A percentile compares a stretch with the other conserved stretches of the same genome.
Conservation (phyloP, 371 early-diverging fungal species). For the Umbelopsis sp. region DNA sequence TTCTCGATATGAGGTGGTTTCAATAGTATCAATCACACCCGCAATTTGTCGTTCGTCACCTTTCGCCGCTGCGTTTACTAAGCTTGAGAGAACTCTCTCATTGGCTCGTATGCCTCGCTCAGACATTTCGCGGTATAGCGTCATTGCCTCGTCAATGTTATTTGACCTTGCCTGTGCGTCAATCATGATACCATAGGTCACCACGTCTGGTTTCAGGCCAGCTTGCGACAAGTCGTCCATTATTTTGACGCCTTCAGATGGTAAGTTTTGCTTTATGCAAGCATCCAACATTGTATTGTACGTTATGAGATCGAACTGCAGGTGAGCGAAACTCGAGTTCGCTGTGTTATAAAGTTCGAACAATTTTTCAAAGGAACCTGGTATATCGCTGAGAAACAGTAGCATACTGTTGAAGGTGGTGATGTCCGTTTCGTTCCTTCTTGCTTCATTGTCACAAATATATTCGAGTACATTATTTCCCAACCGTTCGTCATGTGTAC, state of each 20-base stretch:
- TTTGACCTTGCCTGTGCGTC: constrained; percentile 41
- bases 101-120: constrained; percentile 33
- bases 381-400: constrained; percentile 23
- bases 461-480: constrained; percentile 28
- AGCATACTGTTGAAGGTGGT: constrained; percentile 41
- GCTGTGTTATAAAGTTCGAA: constrained; percentile 32
- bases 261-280: constrained; percentile 36
- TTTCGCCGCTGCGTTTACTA: constrained; percentile 32
- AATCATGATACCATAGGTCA: constrained; percentile 61
- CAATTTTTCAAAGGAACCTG: constrained; percentile 22
- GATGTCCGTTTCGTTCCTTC: constrained; percentile 24
- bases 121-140: constrained; percentile 44
- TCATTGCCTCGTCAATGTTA: constrained; percentile 35
- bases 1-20: constrained; percentile 8
- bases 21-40: not conserved
- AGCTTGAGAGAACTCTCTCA: constrained; percentile 35
- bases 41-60: not conserved
- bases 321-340: constrained; percentile 24
- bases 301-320: constrained; percentile 34
- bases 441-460: constrained; percentile 6
- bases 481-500: constrained; percentile 22
- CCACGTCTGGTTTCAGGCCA: constrained; percentile 43
- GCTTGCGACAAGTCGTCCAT: constrained; percentile 38
- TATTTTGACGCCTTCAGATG: constrained; percentile 38
- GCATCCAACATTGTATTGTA: constrained; percentile 50